A percentile compares a stretch with the other conserved stretches of the same genome.
Evolutionary conservation across 1,139 yeast species (phyloP).

Genomic region (Magnusiomyces tetraspermus): DNA sequence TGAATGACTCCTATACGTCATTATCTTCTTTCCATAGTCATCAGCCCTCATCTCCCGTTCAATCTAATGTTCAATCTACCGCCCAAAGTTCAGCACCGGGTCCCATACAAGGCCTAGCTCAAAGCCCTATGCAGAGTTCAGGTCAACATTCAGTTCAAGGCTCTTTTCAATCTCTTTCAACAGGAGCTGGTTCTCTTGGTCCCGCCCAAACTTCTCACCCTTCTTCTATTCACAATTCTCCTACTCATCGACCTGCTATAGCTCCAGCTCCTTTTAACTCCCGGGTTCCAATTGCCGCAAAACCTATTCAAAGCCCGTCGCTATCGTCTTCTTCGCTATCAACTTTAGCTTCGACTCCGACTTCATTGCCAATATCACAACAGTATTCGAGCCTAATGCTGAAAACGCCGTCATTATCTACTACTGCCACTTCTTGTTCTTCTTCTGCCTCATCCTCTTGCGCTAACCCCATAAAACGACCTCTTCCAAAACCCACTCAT

Average conservation of each 20-base stretch:
- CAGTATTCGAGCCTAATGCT: background rate
- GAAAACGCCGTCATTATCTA: background rate
- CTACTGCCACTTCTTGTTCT: background rate
- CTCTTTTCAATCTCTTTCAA: no score
- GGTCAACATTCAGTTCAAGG: no score
- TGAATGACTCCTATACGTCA: no score
- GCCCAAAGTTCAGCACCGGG: background rate
- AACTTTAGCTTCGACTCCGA: background rate
- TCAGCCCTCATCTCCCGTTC: background rate
- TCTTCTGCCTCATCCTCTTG: background rate
- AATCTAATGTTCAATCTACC: background rate
- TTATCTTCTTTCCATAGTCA: background rate
- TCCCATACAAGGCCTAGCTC: no score
- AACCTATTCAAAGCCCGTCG: background rate
- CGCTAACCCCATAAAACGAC: background rate
- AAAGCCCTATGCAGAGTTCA: no score
- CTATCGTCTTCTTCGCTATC: background rate
- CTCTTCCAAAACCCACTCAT: background rate
- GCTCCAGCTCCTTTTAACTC: background rate
- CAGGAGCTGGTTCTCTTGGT: no score
- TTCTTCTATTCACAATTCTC: no score
- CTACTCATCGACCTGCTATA: background rate
- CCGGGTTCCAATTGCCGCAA: background rate
- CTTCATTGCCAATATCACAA: background rate
- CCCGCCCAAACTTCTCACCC: background rate